Evolutionary conservation across 2,329 filamentous ascomycete genomes (phyloP).

Genomic region (Fusarium sp.): DNA sequence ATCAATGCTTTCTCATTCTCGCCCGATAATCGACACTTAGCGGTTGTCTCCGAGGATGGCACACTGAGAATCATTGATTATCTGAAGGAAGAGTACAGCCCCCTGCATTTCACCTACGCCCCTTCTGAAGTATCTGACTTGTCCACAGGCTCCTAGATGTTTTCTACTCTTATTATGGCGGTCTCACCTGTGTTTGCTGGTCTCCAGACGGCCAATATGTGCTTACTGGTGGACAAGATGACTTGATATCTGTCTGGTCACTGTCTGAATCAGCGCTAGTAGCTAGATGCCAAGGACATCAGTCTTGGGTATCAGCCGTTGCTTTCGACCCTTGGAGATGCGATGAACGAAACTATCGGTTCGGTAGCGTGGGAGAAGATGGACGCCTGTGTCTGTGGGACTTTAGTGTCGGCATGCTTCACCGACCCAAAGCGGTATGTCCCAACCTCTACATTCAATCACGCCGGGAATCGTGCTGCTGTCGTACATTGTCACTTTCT

Average conservation of each 20-base stretch:
- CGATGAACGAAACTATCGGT: constrained; percentile 93
- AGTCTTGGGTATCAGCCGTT: constrained; percentile 93
- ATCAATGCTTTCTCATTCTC: constrained; percentile 95
- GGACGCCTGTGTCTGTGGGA: constrained; percentile 93
- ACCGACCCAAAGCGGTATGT: constrained; percentile 85
- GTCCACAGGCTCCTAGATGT: constrained; percentile 79
- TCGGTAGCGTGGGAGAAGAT: constrained; percentile 96
- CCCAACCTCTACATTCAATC: neutral
- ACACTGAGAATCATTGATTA: constrained; percentile 92
- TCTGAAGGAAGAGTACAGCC: constrained; percentile 81
- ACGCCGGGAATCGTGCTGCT: neutral
- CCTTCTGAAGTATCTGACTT: neutral
- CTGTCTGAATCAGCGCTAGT: constrained; percentile 85
- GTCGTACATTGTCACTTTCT: neutral
- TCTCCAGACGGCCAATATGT: constrained; percentile 97
- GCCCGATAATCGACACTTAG: constrained; percentile 86
- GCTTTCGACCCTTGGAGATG: constrained; percentile 98
- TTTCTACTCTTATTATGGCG: constrained; percentile 93
- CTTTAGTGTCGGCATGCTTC: constrained; percentile 96
- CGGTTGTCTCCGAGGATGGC: constrained; percentile 91
- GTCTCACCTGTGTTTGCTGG: constrained; percentile 94
- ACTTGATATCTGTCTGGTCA: constrained; percentile 96
- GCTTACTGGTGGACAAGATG: constrained; percentile 93
- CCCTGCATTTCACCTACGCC: neutral
- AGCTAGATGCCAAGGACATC: constrained; percentile 92